Evolutionary conservation across 2,329 filamentous ascomycete species (phyloP).

Genomic region (Sporothrix globosa): DNA sequence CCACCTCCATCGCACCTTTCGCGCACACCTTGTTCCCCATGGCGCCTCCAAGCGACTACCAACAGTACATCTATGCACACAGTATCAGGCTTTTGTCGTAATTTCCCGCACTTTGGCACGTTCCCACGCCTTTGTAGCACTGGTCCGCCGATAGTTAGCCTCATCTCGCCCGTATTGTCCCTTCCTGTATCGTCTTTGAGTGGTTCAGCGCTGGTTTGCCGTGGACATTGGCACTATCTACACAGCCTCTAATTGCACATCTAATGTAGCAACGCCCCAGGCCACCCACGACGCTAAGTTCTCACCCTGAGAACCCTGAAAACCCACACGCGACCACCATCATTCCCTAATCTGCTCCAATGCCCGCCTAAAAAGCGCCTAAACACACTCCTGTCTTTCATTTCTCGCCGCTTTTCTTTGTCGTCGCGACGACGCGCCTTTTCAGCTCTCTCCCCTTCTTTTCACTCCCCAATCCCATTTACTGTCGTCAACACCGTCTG

Average conservation of each 20-base stretch:
- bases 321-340: background rate
- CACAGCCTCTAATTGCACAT: background rate
- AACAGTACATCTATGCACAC: background rate
- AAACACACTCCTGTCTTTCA: background rate
- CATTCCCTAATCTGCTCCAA: background rate
- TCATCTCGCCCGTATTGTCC: background rate
- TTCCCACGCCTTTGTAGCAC: background rate
- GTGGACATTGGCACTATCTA: background rate
- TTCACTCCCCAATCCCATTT: background rate
- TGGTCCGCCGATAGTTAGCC: background rate
- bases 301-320: background rate
- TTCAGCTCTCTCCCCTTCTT: conserved; percentile 20
- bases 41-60: background rate
- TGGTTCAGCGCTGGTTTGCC: background rate
- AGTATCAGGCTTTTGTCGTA: background rate
- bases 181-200: background rate
- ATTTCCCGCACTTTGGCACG: background rate
- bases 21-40: background rate
- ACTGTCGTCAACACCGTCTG: conserved; percentile 5
- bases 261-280: background rate
- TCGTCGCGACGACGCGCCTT: conserved; percentile 33
- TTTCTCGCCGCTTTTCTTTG: conserved; percentile 19
- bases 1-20: background rate
- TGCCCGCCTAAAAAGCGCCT: background rate
- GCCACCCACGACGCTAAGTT: background rate